A percentile compares a stretch with the other conserved stretches of the same genome.
Evolutionary conservation across 129 eudicot species (phyloP).

Genomic region (Tanacetum coccineum): DNA sequence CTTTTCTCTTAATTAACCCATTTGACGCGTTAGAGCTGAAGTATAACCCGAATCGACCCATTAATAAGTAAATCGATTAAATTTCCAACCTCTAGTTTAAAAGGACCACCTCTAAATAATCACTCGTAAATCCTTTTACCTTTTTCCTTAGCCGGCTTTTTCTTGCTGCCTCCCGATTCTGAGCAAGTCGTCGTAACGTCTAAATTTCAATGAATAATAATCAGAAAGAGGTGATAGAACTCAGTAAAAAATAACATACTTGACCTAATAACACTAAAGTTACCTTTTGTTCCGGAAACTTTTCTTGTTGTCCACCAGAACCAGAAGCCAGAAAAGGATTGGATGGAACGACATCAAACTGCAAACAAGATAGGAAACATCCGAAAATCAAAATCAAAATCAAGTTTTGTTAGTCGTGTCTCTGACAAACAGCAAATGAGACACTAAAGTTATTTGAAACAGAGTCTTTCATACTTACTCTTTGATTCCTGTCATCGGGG

Average conservation of each 20-base stretch:
- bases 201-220: conserved; percentile 22
- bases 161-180: conserved; percentile 98
- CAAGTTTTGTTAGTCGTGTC: not conserved
- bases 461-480: conserved; percentile 28
- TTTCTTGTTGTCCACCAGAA: conserved; percentile 85
- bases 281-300: conserved; percentile 81
- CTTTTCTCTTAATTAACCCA: not conserved
- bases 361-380: conserved; percentile 29
- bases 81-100: not conserved
- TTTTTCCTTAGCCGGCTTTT: conserved; percentile 94
- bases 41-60: conserved; percentile 6
- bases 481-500: conserved; percentile 62
- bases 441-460: not conserved
- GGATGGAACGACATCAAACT: conserved; percentile 66
- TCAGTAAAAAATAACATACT: not conserved
- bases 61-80: not conserved
- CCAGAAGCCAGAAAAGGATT: conserved; percentile 57
- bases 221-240: not conserved
- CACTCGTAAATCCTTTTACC: conserved; percentile 34
- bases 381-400: conserved; percentile 6
- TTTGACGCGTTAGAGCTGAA: not conserved
- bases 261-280: not conserved
- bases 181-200: conserved; percentile 88
- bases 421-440: conserved; percentile 8
- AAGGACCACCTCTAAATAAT: conserved; percentile 4